These are phyloP conservation scores for Chlorella sp. DNA, from an alignment of 139 green algal species.

Conservation along the genomic window DNA sequence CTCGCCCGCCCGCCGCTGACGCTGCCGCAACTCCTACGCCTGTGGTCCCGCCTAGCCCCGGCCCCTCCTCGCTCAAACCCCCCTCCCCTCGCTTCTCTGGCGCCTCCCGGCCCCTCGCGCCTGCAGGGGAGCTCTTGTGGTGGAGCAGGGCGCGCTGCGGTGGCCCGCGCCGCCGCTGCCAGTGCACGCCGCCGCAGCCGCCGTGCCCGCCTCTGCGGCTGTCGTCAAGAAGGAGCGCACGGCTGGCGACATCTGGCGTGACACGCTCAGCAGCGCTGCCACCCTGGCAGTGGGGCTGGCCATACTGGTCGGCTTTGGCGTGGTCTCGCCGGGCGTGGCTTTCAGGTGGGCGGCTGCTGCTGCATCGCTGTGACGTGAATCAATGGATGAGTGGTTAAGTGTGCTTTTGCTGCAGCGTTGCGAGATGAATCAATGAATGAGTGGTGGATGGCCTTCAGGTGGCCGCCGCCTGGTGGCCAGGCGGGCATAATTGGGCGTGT, in stretches of 20 bases:
- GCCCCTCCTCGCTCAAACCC: no score
- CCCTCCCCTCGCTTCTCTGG: not conserved
- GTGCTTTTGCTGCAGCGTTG: no score
- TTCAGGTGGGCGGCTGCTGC: slow-evolving; percentile 53
- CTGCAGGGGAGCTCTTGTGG: slow-evolving; percentile 72
- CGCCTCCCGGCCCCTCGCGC: not conserved
- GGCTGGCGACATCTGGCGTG: slow-evolving; percentile 61
- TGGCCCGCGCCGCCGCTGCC: slow-evolving; percentile 76
- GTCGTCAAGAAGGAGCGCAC: slow-evolving; percentile 19
- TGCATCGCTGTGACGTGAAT: no score
- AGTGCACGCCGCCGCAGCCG: not conserved
- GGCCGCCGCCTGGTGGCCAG: no score
- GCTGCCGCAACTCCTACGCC: no score
- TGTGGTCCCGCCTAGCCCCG: no score
- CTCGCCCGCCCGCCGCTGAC: no score
- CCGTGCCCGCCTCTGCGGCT: no score
- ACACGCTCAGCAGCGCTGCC: slow-evolving; percentile 49
- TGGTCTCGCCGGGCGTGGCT: slow-evolving; percentile 55
- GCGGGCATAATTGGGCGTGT: no score
- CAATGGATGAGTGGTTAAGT: no score
- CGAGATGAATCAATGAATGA: no score
- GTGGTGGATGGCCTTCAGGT: slow-evolving; percentile 71
- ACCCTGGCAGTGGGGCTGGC: slow-evolving; percentile 35
- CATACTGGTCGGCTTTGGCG: slow-evolving; percentile 66
- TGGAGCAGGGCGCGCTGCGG: slow-evolving; percentile 77